These are phyloP conservation scores for Periglandula ipomoeae DNA, from an alignment of 2,329 filamentous ascomycete species.

Conservation along the genomic window DNA sequence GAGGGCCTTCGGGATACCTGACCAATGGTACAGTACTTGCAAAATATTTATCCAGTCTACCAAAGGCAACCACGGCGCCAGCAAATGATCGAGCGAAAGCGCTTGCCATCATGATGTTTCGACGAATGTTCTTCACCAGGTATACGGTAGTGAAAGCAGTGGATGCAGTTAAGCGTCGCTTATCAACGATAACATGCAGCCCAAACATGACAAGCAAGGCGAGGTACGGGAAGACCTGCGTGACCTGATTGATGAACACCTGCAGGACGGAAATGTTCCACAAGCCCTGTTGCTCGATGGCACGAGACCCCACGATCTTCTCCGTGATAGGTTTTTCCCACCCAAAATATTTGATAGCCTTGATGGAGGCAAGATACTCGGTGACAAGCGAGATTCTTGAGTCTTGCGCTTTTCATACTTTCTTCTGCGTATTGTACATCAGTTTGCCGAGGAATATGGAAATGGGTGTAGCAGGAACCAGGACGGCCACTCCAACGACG, in stretches of 20 bases:
- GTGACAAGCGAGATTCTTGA: constrained; percentile 47
- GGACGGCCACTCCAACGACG: constrained; percentile 39
- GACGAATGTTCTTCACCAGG: constrained; percentile 42
- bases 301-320: constrained; percentile 40
- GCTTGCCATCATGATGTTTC: constrained; percentile 42
- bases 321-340: constrained; percentile 46
- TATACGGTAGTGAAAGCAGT: constrained; percentile 48
- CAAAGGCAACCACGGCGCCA: constrained; percentile 32
- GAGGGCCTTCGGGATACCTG: constrained; percentile 38
- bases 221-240: constrained; percentile 42
- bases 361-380: constrained; percentile 48
- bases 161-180: constrained; percentile 42
- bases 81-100: constrained; percentile 28
- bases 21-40: constrained; percentile 38
- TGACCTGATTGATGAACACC: constrained; percentile 37
- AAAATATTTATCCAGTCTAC: constrained; percentile 46
- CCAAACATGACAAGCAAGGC: constrained; percentile 45
- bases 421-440: constrained; percentile 41
- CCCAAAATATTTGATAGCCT: constrained; percentile 51
- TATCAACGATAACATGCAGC: constrained; percentile 38
- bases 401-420: constrained; percentile 47
- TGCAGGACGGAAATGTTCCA: constrained; percentile 43
- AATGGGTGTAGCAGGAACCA: constrained; percentile 39
- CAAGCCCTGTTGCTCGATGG: constrained; percentile 42
- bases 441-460: constrained; percentile 38